phyloP scores from a whole-genome alignment of 2,329 filamentous ascomycete genomes.

The Verticillium longisporum region DNA sequence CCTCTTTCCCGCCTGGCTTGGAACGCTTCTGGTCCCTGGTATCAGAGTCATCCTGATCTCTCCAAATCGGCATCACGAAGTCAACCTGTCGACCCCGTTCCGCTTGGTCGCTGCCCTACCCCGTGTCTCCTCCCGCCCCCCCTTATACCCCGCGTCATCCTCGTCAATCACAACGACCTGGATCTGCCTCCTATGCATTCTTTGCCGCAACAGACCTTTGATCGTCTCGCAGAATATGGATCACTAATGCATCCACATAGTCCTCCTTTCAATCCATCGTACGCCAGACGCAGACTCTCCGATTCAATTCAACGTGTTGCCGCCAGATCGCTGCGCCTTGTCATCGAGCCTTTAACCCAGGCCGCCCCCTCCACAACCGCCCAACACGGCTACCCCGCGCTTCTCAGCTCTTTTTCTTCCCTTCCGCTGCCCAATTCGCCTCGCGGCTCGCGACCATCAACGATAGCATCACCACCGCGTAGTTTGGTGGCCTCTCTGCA shows the following conservation, averaged over 20 bases:
- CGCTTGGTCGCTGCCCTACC: background rate
- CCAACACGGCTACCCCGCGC: background rate
- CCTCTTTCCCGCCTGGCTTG: background rate
- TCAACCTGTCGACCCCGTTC: background rate
- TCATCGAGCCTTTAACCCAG: background rate
- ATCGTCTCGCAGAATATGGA: background rate
- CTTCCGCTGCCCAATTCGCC: constrained; percentile 6
- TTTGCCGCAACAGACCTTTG: background rate
- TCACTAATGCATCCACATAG: background rate
- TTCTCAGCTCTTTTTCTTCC: background rate
- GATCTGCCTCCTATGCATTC: background rate
- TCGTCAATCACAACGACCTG: background rate
- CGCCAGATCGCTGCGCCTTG: background rate
- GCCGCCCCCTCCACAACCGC: background rate
- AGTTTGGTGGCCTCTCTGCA: constrained; percentile 1
- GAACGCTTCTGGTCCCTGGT: background rate
- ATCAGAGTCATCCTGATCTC: background rate
- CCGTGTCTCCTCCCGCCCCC: background rate
- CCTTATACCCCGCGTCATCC: background rate
- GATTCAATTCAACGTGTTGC: background rate
- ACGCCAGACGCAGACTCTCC: background rate
- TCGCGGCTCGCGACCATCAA: background rate
- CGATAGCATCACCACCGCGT: background rate
- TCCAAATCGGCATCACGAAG: background rate
- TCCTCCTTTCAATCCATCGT: background rate